A percentile compares a stretch with the other conserved stretches of the same genome.
phyloP scores from a whole-genome alignment of 2,329 filamentous ascomycete genomes.

The Reticulascus tulasneorum region DNA sequence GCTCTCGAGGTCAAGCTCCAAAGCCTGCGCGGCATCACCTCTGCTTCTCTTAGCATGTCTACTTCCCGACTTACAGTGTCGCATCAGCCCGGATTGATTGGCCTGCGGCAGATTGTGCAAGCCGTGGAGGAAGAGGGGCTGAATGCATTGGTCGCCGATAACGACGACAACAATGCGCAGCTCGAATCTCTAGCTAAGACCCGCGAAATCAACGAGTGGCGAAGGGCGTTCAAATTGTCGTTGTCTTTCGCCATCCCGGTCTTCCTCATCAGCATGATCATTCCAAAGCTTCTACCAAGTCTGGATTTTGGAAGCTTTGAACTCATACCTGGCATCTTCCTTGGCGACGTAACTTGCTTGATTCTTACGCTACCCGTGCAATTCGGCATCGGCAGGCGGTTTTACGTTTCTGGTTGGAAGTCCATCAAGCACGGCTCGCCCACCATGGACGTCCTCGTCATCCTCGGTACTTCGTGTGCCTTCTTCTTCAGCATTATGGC shows the following conservation, averaged over 20 bases:
- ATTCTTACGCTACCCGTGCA: constrained; percentile 86
- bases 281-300: constrained; percentile 77
- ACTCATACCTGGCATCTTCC: constrained; percentile 71
- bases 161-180: constrained; percentile 94
- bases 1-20: constrained; percentile 66
- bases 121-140: constrained; percentile 76
- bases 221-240: constrained; percentile 72
- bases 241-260: constrained; percentile 83
- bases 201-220: constrained; percentile 93
- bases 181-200: constrained; percentile 95
- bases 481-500: constrained; percentile 92
- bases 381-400: constrained; percentile 92
- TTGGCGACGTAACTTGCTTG: constrained; percentile 84
- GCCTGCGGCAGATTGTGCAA: constrained; percentile 79
- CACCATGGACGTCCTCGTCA: constrained; percentile 96
- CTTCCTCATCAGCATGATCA: constrained; percentile 86
- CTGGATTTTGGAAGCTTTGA: constrained; percentile 72
- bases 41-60: constrained; percentile 69
- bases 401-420: constrained; percentile 91
- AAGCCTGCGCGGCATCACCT: constrained; percentile 65
- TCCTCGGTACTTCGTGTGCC: constrained; percentile 87
- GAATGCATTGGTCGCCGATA: constrained; percentile 85
- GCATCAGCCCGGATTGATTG: constrained; percentile 67
- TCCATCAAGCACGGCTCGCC: constrained; percentile 86
- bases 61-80: constrained; percentile 70